Conservation (phyloP, 2,329 filamentous ascomycete genomes). For the Arthrinium puccinioides region DNA sequence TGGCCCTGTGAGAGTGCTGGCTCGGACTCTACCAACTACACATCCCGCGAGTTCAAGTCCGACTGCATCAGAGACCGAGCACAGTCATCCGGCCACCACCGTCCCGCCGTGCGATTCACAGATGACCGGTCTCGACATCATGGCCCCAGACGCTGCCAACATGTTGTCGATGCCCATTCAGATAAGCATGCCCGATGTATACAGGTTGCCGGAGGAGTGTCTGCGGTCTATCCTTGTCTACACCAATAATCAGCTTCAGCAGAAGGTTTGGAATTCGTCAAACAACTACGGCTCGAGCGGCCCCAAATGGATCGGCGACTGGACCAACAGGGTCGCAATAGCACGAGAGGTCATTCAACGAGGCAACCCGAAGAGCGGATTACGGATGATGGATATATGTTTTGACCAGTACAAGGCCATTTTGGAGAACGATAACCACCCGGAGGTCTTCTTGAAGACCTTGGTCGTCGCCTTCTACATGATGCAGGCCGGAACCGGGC, state of each 20-base stretch:
- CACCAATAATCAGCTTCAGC: conserved; percentile 1
- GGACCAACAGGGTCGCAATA: conserved; percentile 1
- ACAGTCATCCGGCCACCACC: too few species aligned
- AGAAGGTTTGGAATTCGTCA: background rate
- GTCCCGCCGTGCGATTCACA: too few species aligned
- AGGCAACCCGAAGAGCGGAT: conserved; percentile 2
- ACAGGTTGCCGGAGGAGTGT: conserved; percentile 3
- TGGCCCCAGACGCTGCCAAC: too few species aligned
- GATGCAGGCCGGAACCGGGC: conserved; percentile 1
- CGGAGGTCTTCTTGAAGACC: conserved; percentile 2
- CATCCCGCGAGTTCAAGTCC: too few species aligned
- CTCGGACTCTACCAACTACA: too few species aligned
- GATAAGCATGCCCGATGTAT: background rate
- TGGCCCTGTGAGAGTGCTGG: too few species aligned
- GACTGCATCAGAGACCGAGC: too few species aligned
- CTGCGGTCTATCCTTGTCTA: conserved; percentile 1
- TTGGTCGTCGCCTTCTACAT: conserved; percentile 3
- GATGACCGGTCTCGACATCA: too few species aligned
- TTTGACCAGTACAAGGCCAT: conserved; percentile 3
- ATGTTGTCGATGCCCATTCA: background rate
- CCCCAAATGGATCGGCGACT: background rate
- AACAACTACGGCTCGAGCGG: background rate
- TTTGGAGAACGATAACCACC: background rate
- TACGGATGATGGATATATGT: conserved; percentile 4
- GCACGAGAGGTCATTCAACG: conserved; percentile 3